phyloP scores from a whole-genome alignment of 202 grass and related monocot genomes.

The Schoenoplectus tabernaemontani region DNA sequence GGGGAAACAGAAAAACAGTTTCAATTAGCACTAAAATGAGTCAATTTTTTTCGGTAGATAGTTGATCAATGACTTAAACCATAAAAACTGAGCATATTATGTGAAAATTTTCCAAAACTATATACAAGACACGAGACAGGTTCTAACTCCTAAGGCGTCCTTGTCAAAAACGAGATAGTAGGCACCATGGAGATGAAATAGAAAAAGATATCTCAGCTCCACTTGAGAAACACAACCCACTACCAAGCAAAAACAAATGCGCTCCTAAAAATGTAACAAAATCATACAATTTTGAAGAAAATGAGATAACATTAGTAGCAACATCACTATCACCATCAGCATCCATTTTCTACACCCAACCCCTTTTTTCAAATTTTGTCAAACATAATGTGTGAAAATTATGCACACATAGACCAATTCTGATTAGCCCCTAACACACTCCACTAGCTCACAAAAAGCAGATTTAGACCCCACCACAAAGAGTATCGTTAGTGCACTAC shows the following conservation, averaged over 20 bases:
- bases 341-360: constrained; percentile 45
- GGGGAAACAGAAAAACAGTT: too few species aligned
- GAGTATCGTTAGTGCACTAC: constrained; percentile 79
- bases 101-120: neutral
- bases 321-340: constrained; percentile 51
- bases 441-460: constrained; percentile 44
- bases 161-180: constrained; percentile 6
- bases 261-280: constrained; percentile 24
- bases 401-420: constrained; percentile 62
- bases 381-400: constrained; percentile 52
- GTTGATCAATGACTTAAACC: neutral
- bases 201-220: constrained; percentile 27
- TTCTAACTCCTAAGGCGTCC: neutral
- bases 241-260: constrained; percentile 38
- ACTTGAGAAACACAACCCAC: constrained; percentile 53
- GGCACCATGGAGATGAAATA: constrained; percentile 7
- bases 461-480: constrained; percentile 63
- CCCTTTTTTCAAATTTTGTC: constrained; percentile 46
- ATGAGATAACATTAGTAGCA: constrained; percentile 11
- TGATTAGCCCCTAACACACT: constrained; percentile 68
- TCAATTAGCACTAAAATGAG: too few species aligned
- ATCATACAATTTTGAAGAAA: constrained; percentile 6
- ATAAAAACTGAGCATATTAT: neutral
- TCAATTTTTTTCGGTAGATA: neutral
- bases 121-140: neutral